Conservation (phyloP, 352 stramenopile genomes). For the Globisporangium ultimum region DNA sequence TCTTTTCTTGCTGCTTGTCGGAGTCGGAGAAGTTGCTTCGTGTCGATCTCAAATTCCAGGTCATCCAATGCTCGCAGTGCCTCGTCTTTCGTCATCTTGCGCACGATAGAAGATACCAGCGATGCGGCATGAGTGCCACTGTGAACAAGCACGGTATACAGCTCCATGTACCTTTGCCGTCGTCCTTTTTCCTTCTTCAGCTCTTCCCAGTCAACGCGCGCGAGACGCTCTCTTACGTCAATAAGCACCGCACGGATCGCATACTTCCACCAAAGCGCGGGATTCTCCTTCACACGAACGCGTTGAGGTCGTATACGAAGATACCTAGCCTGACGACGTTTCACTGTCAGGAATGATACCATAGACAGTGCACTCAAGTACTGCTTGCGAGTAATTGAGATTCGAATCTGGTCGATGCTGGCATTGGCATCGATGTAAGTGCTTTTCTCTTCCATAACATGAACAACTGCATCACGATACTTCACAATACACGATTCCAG, state of each 20-base stretch:
- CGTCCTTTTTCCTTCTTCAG: conserved; percentile 31
- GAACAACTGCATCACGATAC: conserved; percentile 77
- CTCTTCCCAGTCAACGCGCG: conserved; percentile 64
- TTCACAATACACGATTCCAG: conserved; percentile 57
- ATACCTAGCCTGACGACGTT: conserved; percentile 60
- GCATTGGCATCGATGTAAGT: conserved; percentile 82
- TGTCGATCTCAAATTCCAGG: conserved; percentile 65
- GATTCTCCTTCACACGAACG: conserved; percentile 40
- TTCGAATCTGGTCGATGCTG: conserved; percentile 67
- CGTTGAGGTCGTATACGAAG: conserved; percentile 46
- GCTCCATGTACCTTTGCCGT: conserved; percentile 51
- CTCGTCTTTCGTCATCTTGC: conserved; percentile 43
- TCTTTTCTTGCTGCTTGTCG: conserved; percentile 46
- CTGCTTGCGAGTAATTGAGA: conserved; percentile 59
- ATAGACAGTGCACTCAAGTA: conserved; percentile 75
- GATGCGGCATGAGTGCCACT: conserved; percentile 24
- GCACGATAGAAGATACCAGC: conserved; percentile 38
- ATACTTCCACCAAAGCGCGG: conserved; percentile 70
- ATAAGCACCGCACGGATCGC: conserved; percentile 69
- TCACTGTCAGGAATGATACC: conserved; percentile 64
- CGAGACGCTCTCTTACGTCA: conserved; percentile 68
- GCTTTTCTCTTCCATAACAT: conserved; percentile 85
- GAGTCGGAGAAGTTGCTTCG: conserved; percentile 65
- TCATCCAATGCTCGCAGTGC: conserved; percentile 51
- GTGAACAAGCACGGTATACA: conserved; percentile 38